Percentiles rank a stretch among this genome's conserved stretches.
phyloP scores from a whole-genome alignment of 1,139 yeast species.

The Geotrichum candidum region DNA sequence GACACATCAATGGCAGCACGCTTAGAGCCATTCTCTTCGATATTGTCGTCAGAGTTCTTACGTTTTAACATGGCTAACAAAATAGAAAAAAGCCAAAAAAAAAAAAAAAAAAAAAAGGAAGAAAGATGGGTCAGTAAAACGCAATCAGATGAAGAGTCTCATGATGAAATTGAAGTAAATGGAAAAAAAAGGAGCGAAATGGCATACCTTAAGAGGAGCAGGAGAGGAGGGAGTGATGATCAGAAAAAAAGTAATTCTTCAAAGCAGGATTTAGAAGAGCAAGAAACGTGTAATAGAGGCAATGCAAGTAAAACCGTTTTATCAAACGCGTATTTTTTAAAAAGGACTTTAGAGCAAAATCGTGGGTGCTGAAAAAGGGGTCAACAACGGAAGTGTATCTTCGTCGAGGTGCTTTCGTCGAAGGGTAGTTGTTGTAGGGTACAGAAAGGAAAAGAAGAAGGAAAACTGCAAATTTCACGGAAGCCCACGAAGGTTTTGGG shows the following conservation, averaged over 20 bases:
- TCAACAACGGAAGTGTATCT: not conserved
- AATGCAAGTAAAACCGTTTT: not conserved
- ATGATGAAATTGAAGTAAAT: not conserved
- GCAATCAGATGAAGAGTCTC: not conserved
- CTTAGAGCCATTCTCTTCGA: conserved; percentile 40
- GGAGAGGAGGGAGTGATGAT: not conserved
- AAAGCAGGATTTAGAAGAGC: not conserved
- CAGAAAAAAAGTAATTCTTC: not conserved
- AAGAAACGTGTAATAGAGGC: not conserved
- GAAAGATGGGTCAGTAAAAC: not conserved
- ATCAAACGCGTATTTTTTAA: not conserved
- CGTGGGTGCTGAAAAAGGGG: not conserved
- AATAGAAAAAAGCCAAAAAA: not conserved
- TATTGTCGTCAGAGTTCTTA: conserved; percentile 55
- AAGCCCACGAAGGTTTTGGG: not conserved
- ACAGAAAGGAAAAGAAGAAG: not conserved
- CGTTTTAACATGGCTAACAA: conserved; percentile 47
- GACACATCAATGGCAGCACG: conserved; percentile 59
- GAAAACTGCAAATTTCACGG: not conserved
- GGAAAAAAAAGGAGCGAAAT: not conserved
- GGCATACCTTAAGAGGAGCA: not conserved
- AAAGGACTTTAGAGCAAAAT: not conserved
- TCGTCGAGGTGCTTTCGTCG: not conserved
- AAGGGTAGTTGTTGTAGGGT: not conserved
- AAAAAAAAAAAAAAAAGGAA: not conserved